Percentiles rank a stretch among this genome's conserved stretches.
phyloP scores from a whole-genome alignment of 805 yeast species.

The Candida dajiaensis region DNA sequence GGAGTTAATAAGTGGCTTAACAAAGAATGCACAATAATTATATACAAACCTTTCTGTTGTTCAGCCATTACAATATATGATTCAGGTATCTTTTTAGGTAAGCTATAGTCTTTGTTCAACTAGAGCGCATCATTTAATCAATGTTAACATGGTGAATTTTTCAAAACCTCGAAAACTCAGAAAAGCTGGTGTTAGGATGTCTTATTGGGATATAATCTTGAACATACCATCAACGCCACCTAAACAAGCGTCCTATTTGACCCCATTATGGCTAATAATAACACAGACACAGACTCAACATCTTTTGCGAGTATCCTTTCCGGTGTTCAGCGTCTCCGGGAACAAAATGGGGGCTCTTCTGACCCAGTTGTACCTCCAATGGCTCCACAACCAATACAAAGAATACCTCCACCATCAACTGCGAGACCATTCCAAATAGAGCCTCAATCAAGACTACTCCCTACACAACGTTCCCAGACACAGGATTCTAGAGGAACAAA shows the following conservation, averaged over 20 bases:
- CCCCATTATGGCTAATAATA: background rate
- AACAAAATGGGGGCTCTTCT: slow-evolving; percentile 16
- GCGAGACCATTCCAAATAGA: background rate
- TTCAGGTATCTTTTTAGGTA: no score
- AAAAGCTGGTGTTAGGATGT: background rate
- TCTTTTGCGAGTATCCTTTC: slow-evolving; percentile 69
- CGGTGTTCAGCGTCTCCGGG: slow-evolving; percentile 51
- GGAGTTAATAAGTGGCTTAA: background rate
- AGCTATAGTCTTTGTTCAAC: no score
- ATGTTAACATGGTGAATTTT: no score
- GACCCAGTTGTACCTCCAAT: slow-evolving; percentile 6
- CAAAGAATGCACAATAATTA: background rate
- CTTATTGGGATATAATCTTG: no score
- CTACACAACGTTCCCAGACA: background rate
- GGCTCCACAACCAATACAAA: slow-evolving; percentile 1
- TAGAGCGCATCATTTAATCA: no score
- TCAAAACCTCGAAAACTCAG: background rate
- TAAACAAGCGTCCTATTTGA: no score
- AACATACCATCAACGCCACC: background rate
- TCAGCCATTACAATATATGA: slow-evolving; percentile 4
- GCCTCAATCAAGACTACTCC: background rate
- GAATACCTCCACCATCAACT: background rate
- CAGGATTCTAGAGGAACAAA: background rate
- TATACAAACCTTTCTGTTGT: slow-evolving; percentile 7
- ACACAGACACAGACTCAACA: slow-evolving; percentile 40